Base-by-base conservation (phyloP, 305 asterid species). In the Solanum aculeatissimum region DNA sequence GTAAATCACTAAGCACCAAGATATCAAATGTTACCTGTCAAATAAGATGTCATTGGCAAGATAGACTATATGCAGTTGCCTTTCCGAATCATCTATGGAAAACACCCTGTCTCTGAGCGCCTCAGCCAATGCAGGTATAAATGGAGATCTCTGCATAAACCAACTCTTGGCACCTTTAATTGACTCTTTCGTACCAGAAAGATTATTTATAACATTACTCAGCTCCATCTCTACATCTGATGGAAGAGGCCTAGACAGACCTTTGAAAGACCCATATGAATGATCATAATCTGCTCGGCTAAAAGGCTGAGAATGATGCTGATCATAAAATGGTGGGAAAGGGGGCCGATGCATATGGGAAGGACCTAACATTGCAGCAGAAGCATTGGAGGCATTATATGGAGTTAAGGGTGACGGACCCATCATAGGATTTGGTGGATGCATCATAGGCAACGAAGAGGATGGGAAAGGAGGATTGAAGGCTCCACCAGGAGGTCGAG, bases 111-210 rank as follows among this genome's bases (percentile, higher is more conserved):
- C 98, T 35, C 95, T 94, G 65, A 96, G 95, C 68, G 97, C 97
- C 93, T 96, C 99, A 29, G 98, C 98, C 86, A 95, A 88, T 62
- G 90, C 93, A 14, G 95, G 93, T 81, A 89, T 87, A 85, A 93
- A 96, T 75, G 98, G 91, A 85, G 98, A 87, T 89, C 98, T 91
- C 90, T 95, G 99, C 96, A 96, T 96, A 91, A 96, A 96, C 99
- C 99, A 96, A 84, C 92, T 92, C 92, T 96, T 96, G 40, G 99
- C 98, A 87, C 98, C 92, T 92, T 95, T 96, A 65, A 96, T 96
- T 1, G 99, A 96, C 91, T 96, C 99, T 87, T 96, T 96, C 27
- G 98, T 96, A 81, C 99, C 98, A 35, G 93, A 88, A 77, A 96
- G 97, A 88, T 51, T 93, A 90, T 89, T 96, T 82, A 96, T 92